Base-by-base conservation (phyloP, 1,284 basidiomycete genomes). In the Puccinia sorghi region DNA sequence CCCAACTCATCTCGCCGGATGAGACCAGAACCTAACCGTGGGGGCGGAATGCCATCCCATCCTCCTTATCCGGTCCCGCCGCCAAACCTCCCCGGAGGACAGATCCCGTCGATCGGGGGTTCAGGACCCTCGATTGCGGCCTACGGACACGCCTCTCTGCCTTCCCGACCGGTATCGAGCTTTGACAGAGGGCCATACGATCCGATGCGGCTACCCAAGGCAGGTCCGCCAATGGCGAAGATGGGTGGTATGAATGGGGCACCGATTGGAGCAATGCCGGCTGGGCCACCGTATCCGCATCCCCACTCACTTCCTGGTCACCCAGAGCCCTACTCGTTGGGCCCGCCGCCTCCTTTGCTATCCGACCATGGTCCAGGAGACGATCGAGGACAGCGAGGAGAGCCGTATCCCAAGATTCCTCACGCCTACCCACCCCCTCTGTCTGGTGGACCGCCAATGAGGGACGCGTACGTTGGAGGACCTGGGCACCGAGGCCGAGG, bases 81-180 rank as follows among this genome's bases (percentile, higher is more conserved):
- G 27, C 48, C 27, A 32, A 32, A 9, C 25, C 50, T 37, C 32
- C 17, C 67, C 11, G 50, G 50, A 32, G 67, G 67, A 22, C 32
- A n/a, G 27, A 25, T 37, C 7, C 67, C 43, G 25, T 32, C 67
- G 20, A 50, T 52, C 20, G 67, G 67, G 17, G 17, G 32, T 27
- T 39, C 67, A 9, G 67, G 22, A 20, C 48, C 50, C 9, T 32
- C 67, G 20, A 70, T 70, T 7, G 46, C 32, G 7, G 22, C 25
- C 3, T 70, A 37, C 39, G 67, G 67, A 70, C 67, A 50, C 50
- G 67, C 67, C 48, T 67, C 64, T 11, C 48, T 70, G 67, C 67
- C 67, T 22, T 54, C 48, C 25, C 46, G 67, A 22, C 67, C 67
- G 4, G 50, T 70, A 11, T 39, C 67, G 25, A 70, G 48, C 50